These are phyloP conservation scores for Pneumocystis wakefieldiae DNA, from an alignment of 1,139 yeast species.

Conservation along the genomic window DNA sequence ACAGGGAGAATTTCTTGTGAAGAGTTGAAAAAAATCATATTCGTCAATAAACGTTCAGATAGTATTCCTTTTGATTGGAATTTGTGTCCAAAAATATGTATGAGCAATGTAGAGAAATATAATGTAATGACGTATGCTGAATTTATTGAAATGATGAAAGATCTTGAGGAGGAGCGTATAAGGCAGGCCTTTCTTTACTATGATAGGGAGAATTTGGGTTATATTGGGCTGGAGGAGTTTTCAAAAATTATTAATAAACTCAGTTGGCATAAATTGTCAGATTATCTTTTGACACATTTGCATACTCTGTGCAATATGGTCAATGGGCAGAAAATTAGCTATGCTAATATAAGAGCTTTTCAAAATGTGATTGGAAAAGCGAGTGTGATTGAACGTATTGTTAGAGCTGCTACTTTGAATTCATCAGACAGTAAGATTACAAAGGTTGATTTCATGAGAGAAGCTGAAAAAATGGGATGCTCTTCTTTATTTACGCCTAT, in stretches of 20 bases:
- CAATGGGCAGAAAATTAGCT: slow-evolving; percentile 26
- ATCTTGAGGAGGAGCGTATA: slow-evolving; percentile 33
- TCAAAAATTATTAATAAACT: slow-evolving; percentile 27
- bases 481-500: slow-evolving; percentile 32
- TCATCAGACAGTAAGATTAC: slow-evolving; percentile 27
- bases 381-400: slow-evolving; percentile 30
- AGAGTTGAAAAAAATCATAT: slow-evolving; percentile 27
- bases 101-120: slow-evolving; percentile 27
- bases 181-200: slow-evolving; percentile 31
- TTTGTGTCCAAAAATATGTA: slow-evolving; percentile 29
- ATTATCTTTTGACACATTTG: slow-evolving; percentile 25
- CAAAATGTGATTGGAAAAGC: slow-evolving; percentile 30
- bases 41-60: slow-evolving; percentile 23
- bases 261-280: slow-evolving; percentile 31
- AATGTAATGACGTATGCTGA: slow-evolving; percentile 29
- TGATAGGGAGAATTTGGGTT: slow-evolving; percentile 27
- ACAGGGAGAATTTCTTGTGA: slow-evolving; percentile 28
- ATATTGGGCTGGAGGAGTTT: slow-evolving; percentile 30
- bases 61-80: slow-evolving; percentile 33
- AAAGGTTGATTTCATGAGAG: slow-evolving; percentile 26
- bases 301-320: slow-evolving; percentile 28
- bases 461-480: slow-evolving; percentile 29
- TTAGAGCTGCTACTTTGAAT: slow-evolving; percentile 22
- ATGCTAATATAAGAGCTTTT: slow-evolving; percentile 32
- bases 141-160: slow-evolving; percentile 33